Percentiles rank a stretch among this genome's conserved stretches.
These are phyloP conservation scores for Echinosophora koreensis DNA, from an alignment of 306 rosid species.

Conservation along the genomic window DNA sequence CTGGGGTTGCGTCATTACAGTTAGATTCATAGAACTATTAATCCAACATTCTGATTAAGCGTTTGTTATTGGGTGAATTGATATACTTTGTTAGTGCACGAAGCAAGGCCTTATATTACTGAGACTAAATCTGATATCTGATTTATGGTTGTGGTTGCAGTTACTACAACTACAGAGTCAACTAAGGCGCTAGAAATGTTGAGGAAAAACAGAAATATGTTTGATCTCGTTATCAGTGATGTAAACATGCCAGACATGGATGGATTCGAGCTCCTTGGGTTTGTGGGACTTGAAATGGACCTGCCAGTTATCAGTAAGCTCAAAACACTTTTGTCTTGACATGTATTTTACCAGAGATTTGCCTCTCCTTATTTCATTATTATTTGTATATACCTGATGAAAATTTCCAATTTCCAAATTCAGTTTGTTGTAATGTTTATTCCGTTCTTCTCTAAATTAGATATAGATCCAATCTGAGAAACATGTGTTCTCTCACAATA, in stretches of 20 bases:
- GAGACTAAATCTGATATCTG: slow-evolving; percentile 14
- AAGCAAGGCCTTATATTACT: slow-evolving; percentile 20
- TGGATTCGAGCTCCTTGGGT: slow-evolving; percentile 90
- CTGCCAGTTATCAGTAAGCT: slow-evolving; percentile 88
- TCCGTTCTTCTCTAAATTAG: not conserved
- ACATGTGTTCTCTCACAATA: slow-evolving; percentile 2
- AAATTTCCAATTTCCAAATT: not conserved
- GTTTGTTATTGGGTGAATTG: not conserved
- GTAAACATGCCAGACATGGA: slow-evolving; percentile 94
- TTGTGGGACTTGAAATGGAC: slow-evolving; percentile 88
- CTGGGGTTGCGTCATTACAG: not conserved
- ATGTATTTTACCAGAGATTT: not conserved
- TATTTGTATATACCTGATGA: not conserved
- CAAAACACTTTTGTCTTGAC: slow-evolving; percentile 20
- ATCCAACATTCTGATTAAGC: not conserved
- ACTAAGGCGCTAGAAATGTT: slow-evolving; percentile 71
- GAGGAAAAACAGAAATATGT: slow-evolving; percentile 71
- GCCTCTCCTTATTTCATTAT: slow-evolving; percentile 3
- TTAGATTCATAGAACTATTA: not conserved
- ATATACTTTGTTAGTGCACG: not conserved
- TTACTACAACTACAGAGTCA: slow-evolving; percentile 75
- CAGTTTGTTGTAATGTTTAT: not conserved
- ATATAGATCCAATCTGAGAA: not conserved
- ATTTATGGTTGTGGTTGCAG: slow-evolving; percentile 58
- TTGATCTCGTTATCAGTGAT: slow-evolving; percentile 85